phyloP scores from a whole-genome alignment of 441 rosid genomes.

The Jatropha podagrica region DNA sequence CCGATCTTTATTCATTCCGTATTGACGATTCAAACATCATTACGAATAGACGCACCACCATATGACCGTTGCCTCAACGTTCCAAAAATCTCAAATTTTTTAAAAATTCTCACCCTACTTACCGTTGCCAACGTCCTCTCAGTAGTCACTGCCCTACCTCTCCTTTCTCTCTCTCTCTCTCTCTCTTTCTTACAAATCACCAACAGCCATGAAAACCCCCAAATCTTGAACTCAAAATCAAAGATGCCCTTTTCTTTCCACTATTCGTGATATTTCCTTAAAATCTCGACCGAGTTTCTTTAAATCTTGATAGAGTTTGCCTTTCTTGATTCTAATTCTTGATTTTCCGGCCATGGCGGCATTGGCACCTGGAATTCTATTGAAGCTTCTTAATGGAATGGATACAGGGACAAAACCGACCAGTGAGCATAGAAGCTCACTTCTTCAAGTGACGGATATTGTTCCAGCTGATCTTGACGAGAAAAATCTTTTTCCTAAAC shows the following conservation, averaged over 20 bases:
- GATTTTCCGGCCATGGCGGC: conserved; percentile 54
- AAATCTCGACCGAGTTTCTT: background rate
- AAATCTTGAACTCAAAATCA: conserved; percentile 8
- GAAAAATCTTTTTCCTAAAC: conserved; percentile 79
- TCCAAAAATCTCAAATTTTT: conserved; percentile 33
- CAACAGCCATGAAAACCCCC: conserved; percentile 15
- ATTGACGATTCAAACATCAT: conserved; percentile 10
- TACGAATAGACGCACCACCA: conserved; percentile 9
- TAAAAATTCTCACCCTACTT: conserved; percentile 27
- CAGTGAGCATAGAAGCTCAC: conserved; percentile 77
- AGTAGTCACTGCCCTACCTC: background rate
- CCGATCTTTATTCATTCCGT: background rate
- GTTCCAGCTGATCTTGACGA: conserved; percentile 94
- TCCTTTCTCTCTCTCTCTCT: background rate
- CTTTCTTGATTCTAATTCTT: background rate
- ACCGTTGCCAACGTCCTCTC: conserved; percentile 50
- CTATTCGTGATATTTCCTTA: background rate
- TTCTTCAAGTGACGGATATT: conserved; percentile 85
- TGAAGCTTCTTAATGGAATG: conserved; percentile 81
- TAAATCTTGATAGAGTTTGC: background rate
- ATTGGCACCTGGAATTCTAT: conserved; percentile 71
- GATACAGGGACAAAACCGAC: conserved; percentile 80
- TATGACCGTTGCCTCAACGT: conserved; percentile 72
- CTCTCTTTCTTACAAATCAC: background rate
- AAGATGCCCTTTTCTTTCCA: background rate